Evolutionary conservation across 225 moss, liverwort and hornwort genomes (phyloP).

Genomic region (Takakia lepidozioides): DNA sequence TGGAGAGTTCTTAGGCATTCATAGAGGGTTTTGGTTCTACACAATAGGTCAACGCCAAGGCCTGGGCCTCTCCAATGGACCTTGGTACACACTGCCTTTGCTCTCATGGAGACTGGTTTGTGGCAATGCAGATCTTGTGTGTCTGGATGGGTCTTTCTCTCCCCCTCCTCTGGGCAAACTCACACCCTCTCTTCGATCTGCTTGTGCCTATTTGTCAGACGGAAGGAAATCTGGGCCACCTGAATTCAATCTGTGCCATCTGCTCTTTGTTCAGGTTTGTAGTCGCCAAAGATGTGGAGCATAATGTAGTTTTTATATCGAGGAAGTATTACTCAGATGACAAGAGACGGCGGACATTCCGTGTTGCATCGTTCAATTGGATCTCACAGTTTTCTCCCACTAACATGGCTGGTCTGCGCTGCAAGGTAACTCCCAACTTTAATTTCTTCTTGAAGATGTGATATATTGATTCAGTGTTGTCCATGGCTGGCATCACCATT

Average conservation of each 20-base stretch:
- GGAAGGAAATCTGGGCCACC: no score
- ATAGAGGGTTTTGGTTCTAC: conserved; percentile 98
- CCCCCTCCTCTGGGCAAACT: background rate
- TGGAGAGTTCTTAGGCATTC: conserved; percentile 77
- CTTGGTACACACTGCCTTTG: conserved; percentile 38
- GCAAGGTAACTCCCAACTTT: no score
- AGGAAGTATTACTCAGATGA: conserved; percentile 71
- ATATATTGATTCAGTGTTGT: no score
- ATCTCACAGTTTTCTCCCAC: conserved; percentile 52
- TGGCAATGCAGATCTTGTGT: background rate
- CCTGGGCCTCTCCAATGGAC: conserved; percentile 81
- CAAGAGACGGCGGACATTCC: conserved; percentile 63
- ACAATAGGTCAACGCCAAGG: conserved; percentile 95
- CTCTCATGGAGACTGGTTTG: background rate
- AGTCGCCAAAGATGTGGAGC: conserved; percentile 74
- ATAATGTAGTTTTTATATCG: conserved; percentile 82
- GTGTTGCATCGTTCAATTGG: conserved; percentile 81
- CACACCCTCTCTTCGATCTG: background rate
- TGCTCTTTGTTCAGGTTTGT: conserved; percentile 98
- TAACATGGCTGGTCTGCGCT: conserved; percentile 41
- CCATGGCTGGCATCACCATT: no score
- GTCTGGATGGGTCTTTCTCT: background rate
- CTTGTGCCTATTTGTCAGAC: background rate
- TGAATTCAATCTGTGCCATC: no score
- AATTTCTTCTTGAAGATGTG: no score